These are phyloP conservation scores for Annona cherimola DNA, from an alignment of 164 flowering plant species.

Conservation along the genomic window DNA sequence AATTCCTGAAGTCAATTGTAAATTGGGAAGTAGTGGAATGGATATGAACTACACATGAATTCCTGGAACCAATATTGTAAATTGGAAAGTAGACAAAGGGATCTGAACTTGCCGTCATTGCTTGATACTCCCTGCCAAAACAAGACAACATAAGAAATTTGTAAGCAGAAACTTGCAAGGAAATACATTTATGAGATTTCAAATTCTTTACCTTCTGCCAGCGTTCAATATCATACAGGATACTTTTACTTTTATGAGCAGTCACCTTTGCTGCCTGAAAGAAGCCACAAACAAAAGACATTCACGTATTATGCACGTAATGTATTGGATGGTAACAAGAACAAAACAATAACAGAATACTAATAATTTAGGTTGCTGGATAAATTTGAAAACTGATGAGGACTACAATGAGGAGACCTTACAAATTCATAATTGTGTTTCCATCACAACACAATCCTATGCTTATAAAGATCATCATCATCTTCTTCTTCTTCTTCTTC, in stretches of 20 bases:
- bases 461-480: not conserved
- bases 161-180: slow-evolving; percentile 2
- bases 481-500: no score
- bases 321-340: not conserved
- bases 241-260: slow-evolving; percentile 70
- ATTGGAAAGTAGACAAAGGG: not conserved
- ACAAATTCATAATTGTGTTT: not conserved
- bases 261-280: slow-evolving; percentile 88
- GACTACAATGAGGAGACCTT: not conserved
- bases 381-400: not conserved
- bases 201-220: slow-evolving; percentile 73
- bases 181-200: not conserved
- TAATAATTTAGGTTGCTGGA: not conserved
- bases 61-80: not conserved
- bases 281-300: slow-evolving; percentile 4
- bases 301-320: not conserved
- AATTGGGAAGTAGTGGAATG: no score
- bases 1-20: no score
- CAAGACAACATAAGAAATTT: slow-evolving; percentile 12
- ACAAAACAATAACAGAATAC: not conserved
- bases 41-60: not conserved
- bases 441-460: not conserved
- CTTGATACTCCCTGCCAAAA: slow-evolving; percentile 91
- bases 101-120: slow-evolving; percentile 64
- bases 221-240: slow-evolving; percentile 78